These are phyloP conservation scores for Evansstolkia leycettana DNA, from an alignment of 495 filamentous ascomycete genomes.

Conservation along the genomic window DNA sequence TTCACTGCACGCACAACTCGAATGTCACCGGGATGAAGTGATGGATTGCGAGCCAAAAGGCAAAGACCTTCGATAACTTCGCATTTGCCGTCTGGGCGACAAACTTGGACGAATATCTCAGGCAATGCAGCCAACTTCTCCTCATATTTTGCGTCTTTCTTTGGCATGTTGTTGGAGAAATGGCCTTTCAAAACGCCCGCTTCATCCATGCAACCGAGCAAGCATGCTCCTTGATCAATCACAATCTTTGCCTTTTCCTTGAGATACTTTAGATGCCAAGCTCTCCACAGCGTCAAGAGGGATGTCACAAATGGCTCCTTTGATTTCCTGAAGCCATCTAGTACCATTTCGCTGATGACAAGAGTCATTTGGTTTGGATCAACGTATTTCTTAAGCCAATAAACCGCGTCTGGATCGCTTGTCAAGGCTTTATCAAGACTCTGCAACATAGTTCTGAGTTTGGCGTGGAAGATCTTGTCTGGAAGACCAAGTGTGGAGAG, in stretches of 20 bases:
- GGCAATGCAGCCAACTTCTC: constrained; percentile 45
- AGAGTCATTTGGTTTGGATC: constrained; percentile 78
- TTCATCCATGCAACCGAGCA: constrained; percentile 87
- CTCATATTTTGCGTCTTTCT: constrained; percentile 12
- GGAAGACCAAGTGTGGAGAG: constrained; percentile 65
- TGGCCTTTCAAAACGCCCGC: constrained; percentile 63
- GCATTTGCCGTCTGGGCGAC: constrained; percentile 33
- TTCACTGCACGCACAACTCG: constrained; percentile 81
- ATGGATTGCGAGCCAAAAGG: constrained; percentile 82
- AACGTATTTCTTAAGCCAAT: constrained; percentile 57
- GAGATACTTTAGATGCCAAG: constrained; percentile 72
- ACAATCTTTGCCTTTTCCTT: constrained; percentile 88
- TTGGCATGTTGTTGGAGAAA: constrained; percentile 20
- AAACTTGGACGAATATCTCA: constrained; percentile 81
- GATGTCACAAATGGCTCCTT: constrained; percentile 76
- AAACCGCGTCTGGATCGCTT: constrained; percentile 47
- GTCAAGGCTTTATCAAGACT: constrained; percentile 56
- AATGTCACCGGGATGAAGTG: constrained; percentile 87
- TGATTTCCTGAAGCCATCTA: constrained; percentile 61
- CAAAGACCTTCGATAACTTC: constrained; percentile 66
- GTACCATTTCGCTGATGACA: constrained; percentile 59
- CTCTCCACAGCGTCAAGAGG: constrained; percentile 60
- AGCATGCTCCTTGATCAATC: constrained; percentile 70
- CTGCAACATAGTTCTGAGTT: constrained; percentile 50
- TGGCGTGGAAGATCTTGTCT: constrained; percentile 52